Evolutionary conservation across 192 early-diverging fungal species (phyloP), one percentile per base, ranked within the genome.

Genomic region (Mortierella claussenii): DNA sequence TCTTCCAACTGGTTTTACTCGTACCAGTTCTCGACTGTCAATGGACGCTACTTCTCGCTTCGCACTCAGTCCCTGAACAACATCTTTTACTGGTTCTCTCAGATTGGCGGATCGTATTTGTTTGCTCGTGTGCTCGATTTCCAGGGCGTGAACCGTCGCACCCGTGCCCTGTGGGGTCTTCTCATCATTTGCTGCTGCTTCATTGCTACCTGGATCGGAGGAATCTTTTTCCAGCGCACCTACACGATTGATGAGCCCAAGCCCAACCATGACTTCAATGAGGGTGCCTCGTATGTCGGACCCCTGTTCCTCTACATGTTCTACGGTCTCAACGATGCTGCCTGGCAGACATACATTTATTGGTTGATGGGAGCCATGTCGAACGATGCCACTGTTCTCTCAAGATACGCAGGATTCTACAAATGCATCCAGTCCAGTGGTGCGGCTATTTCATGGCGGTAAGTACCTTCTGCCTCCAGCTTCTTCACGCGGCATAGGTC

Each of bases 291-390:
- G 12, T 89, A 87, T 57, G 81, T 81, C 23, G 88, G 87, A 24
- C 80, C 88, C 2, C 80, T 91, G 36, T 76, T 93, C 65, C 67
- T 92, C 33, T 96, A 94, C 66, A 69, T 91, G 55, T 65, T 88
- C 52, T 94, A 90, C 75, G 95, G 95, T 36, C 33, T 92, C 5
- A 85, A 82, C 63, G 95, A 96, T 71, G 90, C 95, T 31, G 86
- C 94, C 59, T 94, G 89, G 84, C 95, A 96, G 83, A 79, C 78
- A 43, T 70, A 57, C 53, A 67, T 75, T 28, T 95, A 96, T 88
- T 96, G 93, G 93, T 65, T 96, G 28, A 89, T 96, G 70, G 95
- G 94, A 18, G 86, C 94, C 42, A 80, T 94, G 69, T 89, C 92
- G 11, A 95, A 95, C 79, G 91, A 96, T 79, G 85, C 86, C 62